phyloP scores from a whole-genome alignment of 2,329 filamentous ascomycete species.

The Xylariales sp. region DNA sequence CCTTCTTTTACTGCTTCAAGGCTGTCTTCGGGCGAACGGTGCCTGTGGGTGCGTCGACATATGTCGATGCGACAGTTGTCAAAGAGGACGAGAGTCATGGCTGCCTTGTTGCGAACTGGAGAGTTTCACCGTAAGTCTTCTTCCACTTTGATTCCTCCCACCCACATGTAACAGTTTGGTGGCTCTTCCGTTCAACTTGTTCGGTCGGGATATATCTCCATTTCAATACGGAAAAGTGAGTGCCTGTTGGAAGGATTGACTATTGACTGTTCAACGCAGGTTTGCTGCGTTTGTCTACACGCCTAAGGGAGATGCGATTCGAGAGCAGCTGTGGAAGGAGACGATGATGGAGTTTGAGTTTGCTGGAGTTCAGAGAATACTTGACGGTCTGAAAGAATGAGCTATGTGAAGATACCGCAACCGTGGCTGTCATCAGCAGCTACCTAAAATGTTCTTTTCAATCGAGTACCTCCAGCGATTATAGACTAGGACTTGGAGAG shows the following conservation, averaged over 20 bases:
- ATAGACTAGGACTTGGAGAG: too few relatives aligned
- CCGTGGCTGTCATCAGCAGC: too few relatives aligned
- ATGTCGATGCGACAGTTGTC: neutral
- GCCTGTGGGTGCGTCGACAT: neutral
- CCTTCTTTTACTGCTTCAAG: neutral
- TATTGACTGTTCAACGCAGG: slow-evolving; percentile 1
- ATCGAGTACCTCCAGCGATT: too few relatives aligned
- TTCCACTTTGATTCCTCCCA: neutral
- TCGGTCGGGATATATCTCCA: neutral
- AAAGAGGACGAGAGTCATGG: neutral
- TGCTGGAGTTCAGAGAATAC: slow-evolving; percentile 9
- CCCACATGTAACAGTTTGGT: neutral
- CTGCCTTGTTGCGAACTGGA: neutral
- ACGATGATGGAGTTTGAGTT: slow-evolving; percentile 23
- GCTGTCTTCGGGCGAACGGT: neutral
- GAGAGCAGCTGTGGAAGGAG: slow-evolving; percentile 22
- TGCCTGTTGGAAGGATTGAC: neutral
- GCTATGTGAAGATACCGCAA: too few relatives aligned
- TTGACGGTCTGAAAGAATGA: neutral
- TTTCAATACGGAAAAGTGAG: neutral
- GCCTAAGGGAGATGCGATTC: slow-evolving; percentile 13
- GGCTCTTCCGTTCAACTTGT: neutral
- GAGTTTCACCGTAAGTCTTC: slow-evolving; percentile 1
- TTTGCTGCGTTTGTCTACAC: slow-evolving; percentile 20
- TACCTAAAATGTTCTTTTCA: too few relatives aligned